These are phyloP conservation scores for Amanita rimosa DNA, from an alignment of 768 basidiomycete genomes.

Conservation along the genomic window DNA sequence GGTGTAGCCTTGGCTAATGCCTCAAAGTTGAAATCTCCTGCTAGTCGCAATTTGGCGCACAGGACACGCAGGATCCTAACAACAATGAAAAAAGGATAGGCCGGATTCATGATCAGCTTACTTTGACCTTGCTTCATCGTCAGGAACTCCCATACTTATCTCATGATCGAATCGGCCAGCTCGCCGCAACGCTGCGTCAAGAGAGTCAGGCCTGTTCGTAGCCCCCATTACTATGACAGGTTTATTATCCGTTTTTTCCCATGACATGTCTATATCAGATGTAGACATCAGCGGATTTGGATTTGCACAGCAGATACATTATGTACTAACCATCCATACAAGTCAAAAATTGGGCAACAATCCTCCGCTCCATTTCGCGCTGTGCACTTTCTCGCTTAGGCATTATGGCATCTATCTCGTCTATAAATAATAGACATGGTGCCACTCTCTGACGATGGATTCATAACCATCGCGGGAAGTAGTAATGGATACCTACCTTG, in stretches of 20 bases:
- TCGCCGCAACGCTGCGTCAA: constrained; percentile 86
- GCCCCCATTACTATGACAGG: constrained; percentile 94
- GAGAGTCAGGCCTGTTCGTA: constrained; percentile 90
- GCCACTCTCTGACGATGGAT: constrained; percentile 53
- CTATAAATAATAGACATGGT: constrained; percentile 90
- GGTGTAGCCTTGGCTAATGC: constrained; percentile 88
- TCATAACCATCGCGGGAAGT: background rate
- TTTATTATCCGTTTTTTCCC: constrained; percentile 89
- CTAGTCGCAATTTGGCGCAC: constrained; percentile 72
- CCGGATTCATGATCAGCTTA: constrained; percentile 25
- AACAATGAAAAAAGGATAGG: background rate
- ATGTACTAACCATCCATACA: constrained; percentile 87
- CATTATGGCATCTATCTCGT: constrained; percentile 97
- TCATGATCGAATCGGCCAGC: constrained; percentile 97
- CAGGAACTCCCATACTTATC: constrained; percentile 95
- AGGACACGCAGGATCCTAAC: constrained; percentile 82
- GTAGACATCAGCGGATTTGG: background rate
- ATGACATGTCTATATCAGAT: constrained; percentile 66
- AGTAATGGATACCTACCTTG: constrained; percentile 40
- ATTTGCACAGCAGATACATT: background rate
- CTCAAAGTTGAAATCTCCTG: constrained; percentile 81
- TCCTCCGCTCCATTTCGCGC: constrained; percentile 94
- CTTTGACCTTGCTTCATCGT: constrained; percentile 85
- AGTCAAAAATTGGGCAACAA: constrained; percentile 94
- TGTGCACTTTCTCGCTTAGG: constrained; percentile 97